Percentiles rank a stretch among this genome's conserved stretches.
Evolutionary conservation across 352 stramenopile genomes (phyloP).

Genomic region (Phytophthora quininea): DNA sequence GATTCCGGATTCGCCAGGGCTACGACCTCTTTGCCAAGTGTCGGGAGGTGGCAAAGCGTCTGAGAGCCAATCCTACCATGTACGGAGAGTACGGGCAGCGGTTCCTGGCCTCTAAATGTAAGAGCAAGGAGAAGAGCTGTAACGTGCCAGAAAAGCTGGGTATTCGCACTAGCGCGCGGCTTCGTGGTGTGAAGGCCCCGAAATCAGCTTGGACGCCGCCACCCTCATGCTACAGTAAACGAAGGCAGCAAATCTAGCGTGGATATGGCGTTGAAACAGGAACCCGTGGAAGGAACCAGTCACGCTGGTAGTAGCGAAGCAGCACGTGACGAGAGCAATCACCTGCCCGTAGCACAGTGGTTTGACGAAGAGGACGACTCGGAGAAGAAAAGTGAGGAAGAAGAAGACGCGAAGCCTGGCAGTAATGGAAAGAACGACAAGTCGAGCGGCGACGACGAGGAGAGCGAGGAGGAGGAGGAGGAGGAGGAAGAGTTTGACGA

Average conservation of each 20-base stretch:
- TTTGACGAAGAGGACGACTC: conserved; percentile 39
- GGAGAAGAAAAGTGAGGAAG: conserved; percentile 26
- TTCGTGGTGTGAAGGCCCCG: conserved; percentile 55
- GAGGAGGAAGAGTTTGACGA: conserved; percentile 56
- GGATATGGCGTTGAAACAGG: conserved; percentile 31
- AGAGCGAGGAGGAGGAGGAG: conserved; percentile 38
- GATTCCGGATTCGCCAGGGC: conserved; percentile 84
- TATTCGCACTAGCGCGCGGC: conserved; percentile 39
- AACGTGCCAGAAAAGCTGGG: conserved; percentile 20
- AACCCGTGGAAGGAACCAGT: conserved; percentile 14
- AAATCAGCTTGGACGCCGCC: conserved; percentile 34
- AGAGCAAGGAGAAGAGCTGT: conserved; percentile 16
- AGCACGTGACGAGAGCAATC: conserved; percentile 2
- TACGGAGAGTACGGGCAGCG: conserved; percentile 47
- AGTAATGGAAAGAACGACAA: conserved; percentile 12
- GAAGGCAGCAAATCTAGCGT: conserved; percentile 14
- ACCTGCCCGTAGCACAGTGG: conserved; percentile 39
- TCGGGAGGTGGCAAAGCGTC: conserved; percentile 69
- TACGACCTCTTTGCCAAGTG: conserved; percentile 92
- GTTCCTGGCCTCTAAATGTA: conserved; percentile 21
- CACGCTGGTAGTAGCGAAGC: conserved; percentile 1
- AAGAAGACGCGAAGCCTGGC: conserved; percentile 5
- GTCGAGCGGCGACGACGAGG: conserved; percentile 27
- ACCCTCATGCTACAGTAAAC: conserved; percentile 22
- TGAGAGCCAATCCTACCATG: conserved; percentile 53